These are phyloP conservation scores for Lasiodiplodia sp. DNA, from an alignment of 2,329 filamentous ascomycete species.

Conservation along the genomic window DNA sequence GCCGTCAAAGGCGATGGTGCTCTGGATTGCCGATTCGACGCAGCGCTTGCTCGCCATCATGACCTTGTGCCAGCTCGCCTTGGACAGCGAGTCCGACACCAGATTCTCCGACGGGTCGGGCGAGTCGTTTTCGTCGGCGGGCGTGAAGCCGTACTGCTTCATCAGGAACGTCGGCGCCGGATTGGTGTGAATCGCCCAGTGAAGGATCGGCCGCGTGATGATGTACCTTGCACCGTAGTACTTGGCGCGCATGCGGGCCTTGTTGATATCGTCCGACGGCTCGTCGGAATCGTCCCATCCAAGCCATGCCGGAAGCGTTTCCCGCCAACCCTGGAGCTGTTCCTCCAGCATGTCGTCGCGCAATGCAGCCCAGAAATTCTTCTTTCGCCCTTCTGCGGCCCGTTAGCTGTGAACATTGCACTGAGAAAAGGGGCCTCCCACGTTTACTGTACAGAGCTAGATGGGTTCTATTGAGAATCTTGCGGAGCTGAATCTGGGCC, in stretches of 20 bases:
- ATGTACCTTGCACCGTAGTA: constrained; percentile 94
- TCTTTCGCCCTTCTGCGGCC: constrained; percentile 37
- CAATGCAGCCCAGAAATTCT: constrained; percentile 43
- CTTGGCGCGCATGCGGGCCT: constrained; percentile 86
- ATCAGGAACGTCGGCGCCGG: constrained; percentile 42
- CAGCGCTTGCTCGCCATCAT: constrained; percentile 41
- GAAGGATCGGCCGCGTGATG: constrained; percentile 80
- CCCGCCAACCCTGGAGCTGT: constrained; percentile 53
- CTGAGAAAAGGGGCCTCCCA: constrained; percentile 43
- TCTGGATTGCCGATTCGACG: constrained; percentile 73
- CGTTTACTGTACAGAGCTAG: constrained; percentile 59
- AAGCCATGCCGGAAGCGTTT: constrained; percentile 60
- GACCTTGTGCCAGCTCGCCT: constrained; percentile 26
- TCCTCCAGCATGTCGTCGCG: constrained; percentile 54
- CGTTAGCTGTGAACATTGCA: constrained; percentile 33
- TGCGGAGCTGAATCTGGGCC: constrained; percentile 67
- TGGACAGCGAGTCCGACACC: constrained; percentile 16
- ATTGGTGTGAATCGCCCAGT: constrained; percentile 64
- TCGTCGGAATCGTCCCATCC: constrained; percentile 71
- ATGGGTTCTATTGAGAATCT: constrained; percentile 64
- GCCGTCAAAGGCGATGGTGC: constrained; percentile 79
- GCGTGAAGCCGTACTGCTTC: constrained; percentile 30
- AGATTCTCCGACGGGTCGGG: constrained; percentile 12
- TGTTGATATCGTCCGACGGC: constrained; percentile 78
- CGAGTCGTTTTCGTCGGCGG: constrained; percentile 13